Base-by-base conservation (phyloP, 176 grass and related monocot species). In the Cymbopogon citratus region DNA sequence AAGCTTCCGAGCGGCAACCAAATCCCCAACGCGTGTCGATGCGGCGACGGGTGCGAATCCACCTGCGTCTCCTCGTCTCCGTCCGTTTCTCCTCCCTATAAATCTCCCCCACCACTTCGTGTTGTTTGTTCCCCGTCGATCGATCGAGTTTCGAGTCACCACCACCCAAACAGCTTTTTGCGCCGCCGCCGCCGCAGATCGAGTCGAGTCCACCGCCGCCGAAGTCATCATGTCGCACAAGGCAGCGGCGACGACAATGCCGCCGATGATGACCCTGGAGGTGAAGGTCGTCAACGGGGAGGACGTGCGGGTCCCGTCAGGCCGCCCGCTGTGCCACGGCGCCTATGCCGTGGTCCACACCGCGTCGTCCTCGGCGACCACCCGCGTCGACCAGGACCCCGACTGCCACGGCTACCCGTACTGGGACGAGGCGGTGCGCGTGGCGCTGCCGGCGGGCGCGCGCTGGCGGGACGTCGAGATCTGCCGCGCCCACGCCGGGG, bases 241-340 rank as follows among this genome's bases (percentile, higher is more conserved):
- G 63, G 38, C 2, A 1, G 14, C 14, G 45, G 6, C 11, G 3
- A 3, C 28, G 4, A 23, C 21, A 15, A n/a, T 61, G 34, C 12
- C 38, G 33, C 0, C 7, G 41, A 16, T 40, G 29, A 69, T 29
- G 66, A 43, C 44, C 7, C 60, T 92, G 1, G 91, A 92, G 73
- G 84, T 90, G 76, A 92, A 71, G 6, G 64, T 92, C 9, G 65
- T 92, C 4, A 85, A 81, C 40, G 87, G 52, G 1, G 91, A 92
- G 80, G 81, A 63, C 49, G 75, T 92, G 1, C 71, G 57, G 0
- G 54, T 88, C 19, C 34, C 24, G 0, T 60, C 45, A 6, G 75
- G 86, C n/a, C 40, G 66, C 6, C 16, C 65, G 9, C 65, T 92
- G 5, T 63, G 60, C 21, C 15, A 8, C 25, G 80, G 80, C 15